phyloP scores from a whole-genome alignment of 2,329 filamentous ascomycete species.

The Colletotrichum sp. region DNA sequence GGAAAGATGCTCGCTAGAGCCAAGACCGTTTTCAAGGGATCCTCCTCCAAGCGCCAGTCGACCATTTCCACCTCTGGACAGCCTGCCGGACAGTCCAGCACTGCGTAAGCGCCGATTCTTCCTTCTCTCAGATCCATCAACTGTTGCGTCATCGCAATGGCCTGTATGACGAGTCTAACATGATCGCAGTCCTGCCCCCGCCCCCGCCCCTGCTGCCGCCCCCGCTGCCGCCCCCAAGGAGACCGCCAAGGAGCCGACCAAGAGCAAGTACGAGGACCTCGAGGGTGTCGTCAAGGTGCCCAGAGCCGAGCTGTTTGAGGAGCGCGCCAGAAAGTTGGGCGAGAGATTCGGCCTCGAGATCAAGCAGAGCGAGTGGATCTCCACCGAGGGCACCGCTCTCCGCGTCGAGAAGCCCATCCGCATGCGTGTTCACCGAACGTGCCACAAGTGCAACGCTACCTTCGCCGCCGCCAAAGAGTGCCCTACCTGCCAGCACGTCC shows the following conservation, averaged over 20 bases:
- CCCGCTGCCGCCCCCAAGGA: slow-evolving; percentile 11
- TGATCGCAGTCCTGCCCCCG: background rate
- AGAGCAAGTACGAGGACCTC: slow-evolving; percentile 21
- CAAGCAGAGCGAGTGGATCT: slow-evolving; percentile 57
- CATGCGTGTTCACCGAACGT: slow-evolving; percentile 78
- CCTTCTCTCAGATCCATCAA: background rate
- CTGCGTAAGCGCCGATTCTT: background rate
- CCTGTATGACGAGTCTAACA: background rate
- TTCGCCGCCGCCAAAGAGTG: slow-evolving; percentile 79
- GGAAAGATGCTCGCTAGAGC: slow-evolving; percentile 52
- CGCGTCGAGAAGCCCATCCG: slow-evolving; percentile 78
- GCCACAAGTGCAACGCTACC: slow-evolving; percentile 78
- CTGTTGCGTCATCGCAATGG: background rate
- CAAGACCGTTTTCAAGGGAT: slow-evolving; percentile 54
- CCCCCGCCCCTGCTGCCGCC: background rate
- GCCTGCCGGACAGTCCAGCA: slow-evolving; percentile 2
- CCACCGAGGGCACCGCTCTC: slow-evolving; percentile 57
- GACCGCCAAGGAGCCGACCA: slow-evolving; percentile 12
- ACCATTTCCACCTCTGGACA: slow-evolving; percentile 4
- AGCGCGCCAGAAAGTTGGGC: slow-evolving; percentile 60
- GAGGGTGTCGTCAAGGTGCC: slow-evolving; percentile 43
- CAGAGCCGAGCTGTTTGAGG: slow-evolving; percentile 56
- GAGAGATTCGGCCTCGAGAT: slow-evolving; percentile 61
- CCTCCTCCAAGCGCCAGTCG: slow-evolving; percentile 25
- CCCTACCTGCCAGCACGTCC: slow-evolving; percentile 74